Evolutionary conservation across 192 early-diverging fungal species (phyloP), one percentile per base, ranked within the genome.

Genomic region (Entomortierella parvispora): DNA sequence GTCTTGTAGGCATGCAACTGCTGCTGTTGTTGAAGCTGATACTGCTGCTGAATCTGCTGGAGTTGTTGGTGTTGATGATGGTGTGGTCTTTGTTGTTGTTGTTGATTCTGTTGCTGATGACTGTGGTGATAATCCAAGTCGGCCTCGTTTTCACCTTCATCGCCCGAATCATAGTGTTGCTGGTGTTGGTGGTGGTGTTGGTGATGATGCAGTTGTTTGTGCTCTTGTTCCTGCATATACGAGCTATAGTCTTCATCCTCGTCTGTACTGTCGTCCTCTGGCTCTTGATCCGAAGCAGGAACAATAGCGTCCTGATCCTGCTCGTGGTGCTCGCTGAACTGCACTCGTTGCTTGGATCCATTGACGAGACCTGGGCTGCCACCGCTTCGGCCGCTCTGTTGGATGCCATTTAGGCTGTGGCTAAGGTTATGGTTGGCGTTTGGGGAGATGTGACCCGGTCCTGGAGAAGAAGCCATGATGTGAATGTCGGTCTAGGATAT

Each of bases 21-120:
- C 47, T 77, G 74, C 49, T 77, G 74, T 32, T 77, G 74, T 26
- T 72, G 70, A 5, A 64, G 26, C 18, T 72, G 70, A 17, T 72
- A 72, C 18, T 72, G 70, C 32, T 65, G 70, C 31, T 72, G 70
- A 17, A 72, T 72, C 42, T 65, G 70, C 42, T 65, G 70, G 8
- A 65, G 70, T 29, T 72, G 70, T 23, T 72, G 70, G 28, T 72
- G 70, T 31, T 72, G 70, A 22, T 72, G 70, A 20, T 64, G 70
- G 25, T 71, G 69, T 7, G 69, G 69, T 17, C 62, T 59, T 2
- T 48, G 52, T 44, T 71, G 48, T 9, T 56, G 48, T 33, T 68
- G 33, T 33, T 34, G 59, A 12, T 46, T 14, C 11, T 58, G 15
- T 17, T 40, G 34, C 20, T 34, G 23, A 22, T 66, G 29, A 6